Evolutionary conservation across 768 basidiomycete species (phyloP), one percentile per base, ranked within the genome.

Genomic region (Hortiboletus campestris): DNA sequence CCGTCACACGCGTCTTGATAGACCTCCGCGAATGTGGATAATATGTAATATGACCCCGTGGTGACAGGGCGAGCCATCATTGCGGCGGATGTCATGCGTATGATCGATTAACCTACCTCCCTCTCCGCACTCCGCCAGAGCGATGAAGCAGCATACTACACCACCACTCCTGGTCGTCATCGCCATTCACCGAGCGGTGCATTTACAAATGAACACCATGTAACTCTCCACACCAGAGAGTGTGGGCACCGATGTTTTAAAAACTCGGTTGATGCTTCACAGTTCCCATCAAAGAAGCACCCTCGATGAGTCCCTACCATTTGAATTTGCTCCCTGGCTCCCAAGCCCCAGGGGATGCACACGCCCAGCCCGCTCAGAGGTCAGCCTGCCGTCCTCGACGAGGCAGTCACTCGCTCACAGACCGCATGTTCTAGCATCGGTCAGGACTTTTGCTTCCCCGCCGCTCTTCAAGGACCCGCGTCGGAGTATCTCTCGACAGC

Each of bases 1-100:
- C 60, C 57, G 34, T 62, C 34, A 62, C 65, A 66, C 63, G 63
- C 60, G 53, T 34, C 35, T 36, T 48, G 51, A 56, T 50, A 64
- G 41, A 2, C 56, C 60, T 64, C 58, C 66, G 65, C 66, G 56
- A 63, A 46, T 32, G 43, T 57, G 57, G 17, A 36, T 56, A 63
- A 68, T 66, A 66, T 66, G 65, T 66, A 66, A 66, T 66, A 66
- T 46, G 49, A 28, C 55, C 63, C 61, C 63, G 63, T 66, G 66
- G 56, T 53, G 44, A 28, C 22, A 43, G 45, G 49, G 63, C 42
- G 53, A 64, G 41, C 55, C 64, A 55, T 67, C 65, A 65, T 60
- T 51, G 59, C 62, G 62, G 46, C 56, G 56, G 57, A 48, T 57
- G 55, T 56, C 59, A 43, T 60, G 66, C 57, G 47, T 36, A 45